A percentile compares a stretch with the other conserved stretches of the same genome.
Conservation (phyloP, 257 asterid genomes). For the Nicotiana attenuata region DNA sequence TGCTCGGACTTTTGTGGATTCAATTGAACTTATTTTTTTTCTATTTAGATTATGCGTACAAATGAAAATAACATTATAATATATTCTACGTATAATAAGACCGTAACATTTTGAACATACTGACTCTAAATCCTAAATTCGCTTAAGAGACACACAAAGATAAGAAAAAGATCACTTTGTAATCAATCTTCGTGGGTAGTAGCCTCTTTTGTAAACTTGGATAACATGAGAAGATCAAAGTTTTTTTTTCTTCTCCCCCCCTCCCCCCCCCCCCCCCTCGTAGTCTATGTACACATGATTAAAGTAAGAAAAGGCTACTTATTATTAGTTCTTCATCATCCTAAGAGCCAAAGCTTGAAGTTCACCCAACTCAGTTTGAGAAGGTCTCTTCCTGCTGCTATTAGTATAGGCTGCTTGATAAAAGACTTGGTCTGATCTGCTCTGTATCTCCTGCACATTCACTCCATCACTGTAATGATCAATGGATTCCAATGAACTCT, state of each 20-base stretch:
- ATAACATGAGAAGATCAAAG: neutral
- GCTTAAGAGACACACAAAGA: neutral
- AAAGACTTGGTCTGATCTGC: conserved; percentile 23
- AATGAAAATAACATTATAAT: too few species aligned
- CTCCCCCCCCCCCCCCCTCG: neutral
- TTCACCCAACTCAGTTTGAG: conserved; percentile 70
- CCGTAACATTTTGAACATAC: neutral
- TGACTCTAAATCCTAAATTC: neutral
- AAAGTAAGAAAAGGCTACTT: neutral
- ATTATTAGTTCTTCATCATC: conserved; percentile 55
- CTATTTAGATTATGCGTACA: too few species aligned
- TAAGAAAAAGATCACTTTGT: too few species aligned
- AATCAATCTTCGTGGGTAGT: too few species aligned
- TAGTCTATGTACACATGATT: neutral
- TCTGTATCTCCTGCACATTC: conserved; percentile 34
- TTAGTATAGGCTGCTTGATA: conserved; percentile 11
- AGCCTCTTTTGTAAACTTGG: too few species aligned
- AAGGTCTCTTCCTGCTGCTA: conserved; percentile 39
- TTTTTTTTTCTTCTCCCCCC: neutral
- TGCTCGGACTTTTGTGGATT: too few species aligned
- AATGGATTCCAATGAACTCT: conserved; percentile 62
- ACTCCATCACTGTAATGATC: conserved; percentile 24
- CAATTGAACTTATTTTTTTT: too few species aligned
- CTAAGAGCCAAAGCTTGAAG: conserved; percentile 81
- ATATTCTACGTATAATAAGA: too few species aligned